A percentile compares a stretch with the other conserved stretches of the same genome.
Conservation (phyloP, 768 basidiomycete species). For the button mushroom (Agaricus bisporus) region DNA sequence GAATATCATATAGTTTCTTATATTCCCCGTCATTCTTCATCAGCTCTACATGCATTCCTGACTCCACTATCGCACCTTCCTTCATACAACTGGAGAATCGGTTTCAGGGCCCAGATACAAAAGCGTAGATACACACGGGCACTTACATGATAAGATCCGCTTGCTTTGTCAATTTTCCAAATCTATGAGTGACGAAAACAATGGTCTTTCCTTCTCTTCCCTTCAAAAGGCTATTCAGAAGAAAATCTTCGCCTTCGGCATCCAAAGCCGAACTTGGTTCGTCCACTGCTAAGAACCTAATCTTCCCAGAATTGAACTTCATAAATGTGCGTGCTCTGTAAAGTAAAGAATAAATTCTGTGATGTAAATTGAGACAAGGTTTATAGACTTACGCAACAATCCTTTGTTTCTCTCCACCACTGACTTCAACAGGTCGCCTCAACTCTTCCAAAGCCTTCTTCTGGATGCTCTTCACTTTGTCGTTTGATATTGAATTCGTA, state of each 20-base stretch:
- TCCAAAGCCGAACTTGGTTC: conserved; percentile 57
- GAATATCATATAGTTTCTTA: conserved; percentile 34
- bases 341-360: neutral
- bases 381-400: conserved; percentile 38
- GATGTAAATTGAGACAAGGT: neutral
- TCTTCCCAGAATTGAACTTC: conserved; percentile 30
- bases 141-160: conserved; percentile 50
- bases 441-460: conserved; percentile 19
- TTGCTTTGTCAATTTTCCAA: conserved; percentile 39
- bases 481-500: conserved; percentile 23
- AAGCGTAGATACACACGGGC: neutral
- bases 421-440: conserved; percentile 24
- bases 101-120: neutral
- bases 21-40: conserved; percentile 32
- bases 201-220: conserved; percentile 43
- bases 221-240: conserved; percentile 34
- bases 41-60: conserved; percentile 35
- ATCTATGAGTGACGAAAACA: conserved; percentile 52
- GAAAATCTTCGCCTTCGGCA: conserved; percentile 42
- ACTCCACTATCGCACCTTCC: conserved; percentile 32
- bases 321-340: conserved; percentile 40
- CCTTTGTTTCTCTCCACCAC: conserved; percentile 44
- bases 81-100: conserved; percentile 38
- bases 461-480: conserved; percentile 24
- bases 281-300: conserved; percentile 48